Conservation (phyloP, 176 grass and related monocot genomes). For the Aegilops umbellulata region DNA sequence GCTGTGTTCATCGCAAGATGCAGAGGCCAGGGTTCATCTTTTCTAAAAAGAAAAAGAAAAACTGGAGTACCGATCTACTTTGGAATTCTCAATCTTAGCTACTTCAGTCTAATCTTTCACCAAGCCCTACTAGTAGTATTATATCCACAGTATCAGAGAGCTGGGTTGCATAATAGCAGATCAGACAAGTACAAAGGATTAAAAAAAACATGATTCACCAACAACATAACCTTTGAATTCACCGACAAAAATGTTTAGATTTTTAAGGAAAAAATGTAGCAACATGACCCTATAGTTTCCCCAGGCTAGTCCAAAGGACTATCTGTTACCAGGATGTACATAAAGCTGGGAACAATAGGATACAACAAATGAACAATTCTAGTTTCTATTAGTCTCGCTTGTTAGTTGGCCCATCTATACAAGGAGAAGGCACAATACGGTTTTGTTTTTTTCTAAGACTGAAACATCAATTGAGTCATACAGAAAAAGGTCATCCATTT, state of each 20-base stretch:
- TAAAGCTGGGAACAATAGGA: not conserved
- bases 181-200: constrained; percentile 23
- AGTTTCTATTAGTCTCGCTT: constrained; percentile 5
- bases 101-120: constrained; percentile 8
- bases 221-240: constrained; percentile 24
- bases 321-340: not conserved
- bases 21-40: no score
- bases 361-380: not conserved
- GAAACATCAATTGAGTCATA: not conserved
- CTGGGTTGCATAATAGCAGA: not conserved
- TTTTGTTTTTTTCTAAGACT: constrained; percentile 2
- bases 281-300: not conserved
- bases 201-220: constrained; percentile 16
- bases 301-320: not conserved
- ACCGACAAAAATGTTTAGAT: not conserved
- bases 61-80: constrained; percentile 20
- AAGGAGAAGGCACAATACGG: constrained; percentile 14
- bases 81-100: constrained; percentile 26
- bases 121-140: constrained; percentile 20
- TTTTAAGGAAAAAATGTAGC: no score
- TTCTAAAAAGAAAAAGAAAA: no score
- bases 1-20: no score
- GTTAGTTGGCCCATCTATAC: not conserved
- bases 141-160: constrained; percentile 27
- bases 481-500: not conserved